phyloP scores from a whole-genome alignment of 2,329 filamentous ascomycete species.

The Akanthomyces dipterigenus region DNA sequence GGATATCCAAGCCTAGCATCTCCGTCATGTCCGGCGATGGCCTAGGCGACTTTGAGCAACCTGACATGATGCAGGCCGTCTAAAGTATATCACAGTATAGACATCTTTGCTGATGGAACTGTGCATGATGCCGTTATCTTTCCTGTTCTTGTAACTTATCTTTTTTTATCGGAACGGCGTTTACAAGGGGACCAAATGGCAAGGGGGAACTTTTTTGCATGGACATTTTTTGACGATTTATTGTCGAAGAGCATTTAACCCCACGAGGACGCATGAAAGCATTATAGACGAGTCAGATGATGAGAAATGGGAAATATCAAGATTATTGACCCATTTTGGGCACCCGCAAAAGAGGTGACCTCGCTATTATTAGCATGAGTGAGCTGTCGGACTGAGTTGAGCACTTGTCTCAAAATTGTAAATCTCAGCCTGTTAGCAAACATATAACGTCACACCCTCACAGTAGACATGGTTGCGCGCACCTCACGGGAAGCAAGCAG shows the following conservation, averaged over 20 bases:
- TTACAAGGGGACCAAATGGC: neutral
- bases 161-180: neutral
- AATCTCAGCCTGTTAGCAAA: no score
- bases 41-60: neutral
- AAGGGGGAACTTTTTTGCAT: neutral
- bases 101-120: neutral
- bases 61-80: neutral
- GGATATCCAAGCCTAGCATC: constrained; percentile 6
- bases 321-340: neutral
- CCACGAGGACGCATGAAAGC: neutral
- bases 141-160: no score
- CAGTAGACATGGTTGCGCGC: no score
- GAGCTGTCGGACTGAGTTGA: no score
- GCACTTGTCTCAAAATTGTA: no score
- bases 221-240: neutral
- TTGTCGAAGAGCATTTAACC: neutral
- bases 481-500: neutral
- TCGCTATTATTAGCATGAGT: no score
- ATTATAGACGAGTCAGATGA: neutral
- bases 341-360: no score
- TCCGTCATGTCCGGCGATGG: neutral
- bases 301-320: neutral
- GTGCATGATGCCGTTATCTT: neutral
- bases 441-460: no score
- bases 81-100: neutral